Conservation (phyloP, 192 early-diverging fungal species). For the Coemansia biformis region DNA sequence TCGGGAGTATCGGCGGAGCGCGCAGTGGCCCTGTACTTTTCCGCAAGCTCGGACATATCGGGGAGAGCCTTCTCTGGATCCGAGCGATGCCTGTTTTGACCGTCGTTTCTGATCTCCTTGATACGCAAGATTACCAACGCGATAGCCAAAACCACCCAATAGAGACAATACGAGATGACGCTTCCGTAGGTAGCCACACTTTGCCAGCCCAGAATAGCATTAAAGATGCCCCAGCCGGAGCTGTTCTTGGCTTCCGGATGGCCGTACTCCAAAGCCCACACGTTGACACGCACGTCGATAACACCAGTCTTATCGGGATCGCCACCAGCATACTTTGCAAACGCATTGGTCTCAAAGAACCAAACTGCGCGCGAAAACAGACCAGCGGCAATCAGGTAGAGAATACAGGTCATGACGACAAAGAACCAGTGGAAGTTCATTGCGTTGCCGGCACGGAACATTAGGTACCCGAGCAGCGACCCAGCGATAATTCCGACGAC, state of each 20-base stretch:
- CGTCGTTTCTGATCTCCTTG: conserved; percentile 16
- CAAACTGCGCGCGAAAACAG: conserved; percentile 65
- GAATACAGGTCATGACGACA: conserved; percentile 59
- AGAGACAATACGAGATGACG: conserved; percentile 70
- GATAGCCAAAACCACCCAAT: conserved; percentile 64
- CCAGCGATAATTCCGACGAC: conserved; percentile 68
- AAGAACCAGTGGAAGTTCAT: conserved; percentile 78
- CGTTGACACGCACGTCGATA: conserved; percentile 55
- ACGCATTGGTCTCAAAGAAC: conserved; percentile 62
- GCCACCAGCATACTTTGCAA: conserved; percentile 62
- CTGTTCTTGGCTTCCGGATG: conserved; percentile 52
- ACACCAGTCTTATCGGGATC: conserved; percentile 55
- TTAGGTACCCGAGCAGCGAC: conserved; percentile 60
- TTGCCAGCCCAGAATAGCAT: conserved; percentile 72
- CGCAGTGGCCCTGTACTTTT: too few relatives aligned
- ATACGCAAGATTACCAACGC: conserved; percentile 43
- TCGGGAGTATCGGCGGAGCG: too few relatives aligned
- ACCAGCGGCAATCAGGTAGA: conserved; percentile 80
- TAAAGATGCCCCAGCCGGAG: conserved; percentile 65
- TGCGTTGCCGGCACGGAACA: conserved; percentile 67
- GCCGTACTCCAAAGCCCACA: conserved; percentile 63
- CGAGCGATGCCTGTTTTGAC: too few relatives aligned
- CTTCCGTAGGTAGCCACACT: conserved; percentile 69
- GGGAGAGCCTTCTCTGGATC: too few relatives aligned
- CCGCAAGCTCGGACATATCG: too few relatives aligned